A percentile compares a stretch with the other conserved stretches of the same genome.
Conservation (phyloP, 164 flowering plant species). For the Santalum album region DNA sequence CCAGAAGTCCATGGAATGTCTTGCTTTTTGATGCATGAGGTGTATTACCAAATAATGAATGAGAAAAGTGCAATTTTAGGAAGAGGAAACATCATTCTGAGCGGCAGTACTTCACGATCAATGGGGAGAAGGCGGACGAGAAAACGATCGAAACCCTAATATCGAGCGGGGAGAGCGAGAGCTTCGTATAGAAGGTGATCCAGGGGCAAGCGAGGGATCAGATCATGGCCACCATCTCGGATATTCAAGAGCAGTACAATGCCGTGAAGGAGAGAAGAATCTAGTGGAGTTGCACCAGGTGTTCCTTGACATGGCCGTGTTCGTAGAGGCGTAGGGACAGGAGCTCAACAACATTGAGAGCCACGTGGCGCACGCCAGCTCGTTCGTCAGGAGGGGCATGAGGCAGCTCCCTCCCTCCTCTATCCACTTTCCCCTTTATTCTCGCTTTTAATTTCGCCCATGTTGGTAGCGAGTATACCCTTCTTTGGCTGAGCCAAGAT, state of each 20-base stretch:
- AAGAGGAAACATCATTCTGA: no score
- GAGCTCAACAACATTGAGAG: conserved; percentile 28
- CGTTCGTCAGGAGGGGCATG: conserved; percentile 25
- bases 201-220: conserved; percentile 26
- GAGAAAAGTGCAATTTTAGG: no score
- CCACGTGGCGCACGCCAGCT: conserved; percentile 28
- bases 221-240: conserved; percentile 22
- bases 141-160: conserved; percentile 21
- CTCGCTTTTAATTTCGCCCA: no score
- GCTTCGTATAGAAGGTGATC: conserved; percentile 25
- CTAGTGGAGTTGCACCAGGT: conserved; percentile 25
- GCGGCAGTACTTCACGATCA: conserved; percentile 17
- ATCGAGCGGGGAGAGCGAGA: conserved; percentile 27
- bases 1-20: no score
- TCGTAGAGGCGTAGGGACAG: conserved; percentile 30
- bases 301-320: conserved; percentile 25
- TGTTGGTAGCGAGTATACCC: no score
- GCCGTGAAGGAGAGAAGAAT: conserved; percentile 25
- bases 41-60: no score
- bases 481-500: no score
- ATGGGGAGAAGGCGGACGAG: conserved; percentile 25
- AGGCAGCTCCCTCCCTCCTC: no score
- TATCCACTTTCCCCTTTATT: no score
- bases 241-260: conserved; percentile 26
- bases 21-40: no score